Conservation (phyloP, 2,329 filamentous ascomycete genomes). For the Plectosphaerella cucumerina region DNA sequence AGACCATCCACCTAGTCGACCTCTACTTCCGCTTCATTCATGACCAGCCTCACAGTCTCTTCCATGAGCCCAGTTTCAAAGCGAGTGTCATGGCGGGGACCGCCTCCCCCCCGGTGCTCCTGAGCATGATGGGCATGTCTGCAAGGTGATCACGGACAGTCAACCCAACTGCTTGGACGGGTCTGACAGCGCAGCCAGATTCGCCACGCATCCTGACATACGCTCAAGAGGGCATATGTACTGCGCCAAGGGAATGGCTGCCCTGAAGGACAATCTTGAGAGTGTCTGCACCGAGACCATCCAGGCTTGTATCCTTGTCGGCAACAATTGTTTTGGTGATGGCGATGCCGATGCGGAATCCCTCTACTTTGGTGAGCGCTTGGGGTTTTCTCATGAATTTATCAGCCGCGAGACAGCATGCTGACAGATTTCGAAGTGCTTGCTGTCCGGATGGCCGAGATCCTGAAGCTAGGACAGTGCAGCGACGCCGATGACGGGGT, state of each 20-base stretch:
- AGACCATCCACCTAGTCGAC: conserved; percentile 11
- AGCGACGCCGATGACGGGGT: conserved; percentile 17
- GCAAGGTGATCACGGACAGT: conserved; percentile 10
- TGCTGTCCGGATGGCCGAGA: conserved; percentile 27
- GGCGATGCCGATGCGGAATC: conserved; percentile 24
- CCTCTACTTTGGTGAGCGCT: conserved; percentile 23
- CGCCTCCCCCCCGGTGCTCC: conserved; percentile 12
- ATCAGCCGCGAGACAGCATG: neutral
- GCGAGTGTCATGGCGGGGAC: conserved; percentile 10
- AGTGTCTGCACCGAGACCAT: conserved; percentile 26
- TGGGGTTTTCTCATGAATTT: neutral
- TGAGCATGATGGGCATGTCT: conserved; percentile 17
- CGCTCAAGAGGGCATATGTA: neutral
- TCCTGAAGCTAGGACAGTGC: conserved; percentile 19
- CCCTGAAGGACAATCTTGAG: conserved; percentile 23
- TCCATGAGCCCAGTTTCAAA: conserved; percentile 18
- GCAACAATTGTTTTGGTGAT: conserved; percentile 24
- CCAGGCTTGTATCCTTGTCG: conserved; percentile 26
- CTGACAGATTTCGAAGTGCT: conserved; percentile 6
- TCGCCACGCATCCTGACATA: neutral
- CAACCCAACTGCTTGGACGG: too few relatives aligned
- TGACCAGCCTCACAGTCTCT: conserved; percentile 19
- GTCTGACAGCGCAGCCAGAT: neutral
- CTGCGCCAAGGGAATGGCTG: neutral
- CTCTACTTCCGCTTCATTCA: conserved; percentile 19